A percentile compares a stretch with the other conserved stretches of the same genome.
These are phyloP conservation scores for Epicoccum sorghinum DNA, from an alignment of 2,329 filamentous ascomycete genomes.

Conservation along the genomic window DNA sequence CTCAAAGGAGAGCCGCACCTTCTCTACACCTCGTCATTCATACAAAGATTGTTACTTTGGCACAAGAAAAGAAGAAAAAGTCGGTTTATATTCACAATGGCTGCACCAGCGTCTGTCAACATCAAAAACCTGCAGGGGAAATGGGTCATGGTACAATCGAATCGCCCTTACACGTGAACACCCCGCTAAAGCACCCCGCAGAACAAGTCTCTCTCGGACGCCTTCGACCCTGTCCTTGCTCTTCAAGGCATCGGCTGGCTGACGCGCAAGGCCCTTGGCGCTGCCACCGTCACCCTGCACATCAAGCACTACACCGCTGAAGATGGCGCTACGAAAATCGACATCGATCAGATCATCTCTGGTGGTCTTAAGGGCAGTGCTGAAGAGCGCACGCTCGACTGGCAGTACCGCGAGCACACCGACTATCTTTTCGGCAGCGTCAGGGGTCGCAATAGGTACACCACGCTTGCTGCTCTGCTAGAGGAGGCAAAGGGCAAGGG, in stretches of 20 bases:
- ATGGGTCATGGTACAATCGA: slow-evolving; percentile 45
- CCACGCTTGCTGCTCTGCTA: slow-evolving; percentile 36
- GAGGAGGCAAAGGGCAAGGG: slow-evolving; percentile 32
- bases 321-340: slow-evolving; percentile 59
- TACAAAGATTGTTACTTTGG: not conserved
- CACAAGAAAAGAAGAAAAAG: not conserved
- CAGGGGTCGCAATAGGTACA: slow-evolving; percentile 63
- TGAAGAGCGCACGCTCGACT: slow-evolving; percentile 65
- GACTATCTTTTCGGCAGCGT: slow-evolving; percentile 83
- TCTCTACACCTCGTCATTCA: not conserved
- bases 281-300: slow-evolving; percentile 71
- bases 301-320: slow-evolving; percentile 50
- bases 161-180: not conserved
- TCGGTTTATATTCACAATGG: slow-evolving; percentile 35
- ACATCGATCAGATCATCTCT: slow-evolving; percentile 74
- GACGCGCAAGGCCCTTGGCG: slow-evolving; percentile 71
- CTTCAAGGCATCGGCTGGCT: slow-evolving; percentile 67
- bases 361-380: slow-evolving; percentile 72
- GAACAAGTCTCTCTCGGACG: slow-evolving; percentile 78
- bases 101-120: slow-evolving; percentile 43
- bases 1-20: slow-evolving; percentile 6
- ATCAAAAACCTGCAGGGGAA: slow-evolving; percentile 47
- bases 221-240: slow-evolving; percentile 69
- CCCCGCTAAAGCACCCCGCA: slow-evolving; percentile 43
- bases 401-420: slow-evolving; percentile 66